These are phyloP conservation scores for Mucor plumbeus DNA, from an alignment of 371 early-diverging fungal genomes.

Conservation along the genomic window DNA sequence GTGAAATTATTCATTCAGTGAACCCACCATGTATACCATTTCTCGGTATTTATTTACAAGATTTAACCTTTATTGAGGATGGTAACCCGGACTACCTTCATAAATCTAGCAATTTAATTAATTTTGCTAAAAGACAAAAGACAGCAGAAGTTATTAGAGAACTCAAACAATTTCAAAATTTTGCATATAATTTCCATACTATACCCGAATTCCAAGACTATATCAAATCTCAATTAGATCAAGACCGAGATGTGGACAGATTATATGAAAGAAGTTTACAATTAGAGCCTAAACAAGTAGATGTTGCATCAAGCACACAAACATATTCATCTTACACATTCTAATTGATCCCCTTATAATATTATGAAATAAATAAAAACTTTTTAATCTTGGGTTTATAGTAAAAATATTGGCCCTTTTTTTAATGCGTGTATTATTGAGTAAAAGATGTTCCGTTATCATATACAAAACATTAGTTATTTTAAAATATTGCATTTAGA, in stretches of 20 bases:
- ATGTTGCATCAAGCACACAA: background rate
- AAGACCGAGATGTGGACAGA: constrained; percentile 66
- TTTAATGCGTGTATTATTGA: too few relatives aligned
- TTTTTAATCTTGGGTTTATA: background rate
- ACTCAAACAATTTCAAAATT: constrained; percentile 89
- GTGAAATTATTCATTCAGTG: constrained; percentile 82
- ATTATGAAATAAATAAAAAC: background rate
- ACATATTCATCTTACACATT: background rate
- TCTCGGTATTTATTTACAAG: constrained; percentile 87
- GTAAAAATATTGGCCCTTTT: too few relatives aligned
- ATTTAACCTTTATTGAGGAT: constrained; percentile 93
- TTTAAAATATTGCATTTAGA: too few relatives aligned
- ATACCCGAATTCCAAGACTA: constrained; percentile 85
- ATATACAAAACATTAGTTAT: too few relatives aligned
- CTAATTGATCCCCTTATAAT: background rate
- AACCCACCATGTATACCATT: constrained; percentile 95
- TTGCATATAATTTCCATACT: constrained; percentile 74
- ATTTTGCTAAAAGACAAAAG: constrained; percentile 90
- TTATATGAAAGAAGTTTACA: constrained; percentile 71
- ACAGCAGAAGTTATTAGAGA: constrained; percentile 90
- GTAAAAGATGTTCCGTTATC: too few relatives aligned
- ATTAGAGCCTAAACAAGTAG: constrained; percentile 60
- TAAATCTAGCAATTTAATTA: constrained; percentile 72
- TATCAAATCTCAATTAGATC: constrained; percentile 66
- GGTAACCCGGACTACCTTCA: constrained; percentile 83